Percentiles rank a stretch among this genome's conserved stretches.
These are phyloP conservation scores for Xanthoconium stramineum DNA, from an alignment of 768 basidiomycete genomes.

Conservation along the genomic window DNA sequence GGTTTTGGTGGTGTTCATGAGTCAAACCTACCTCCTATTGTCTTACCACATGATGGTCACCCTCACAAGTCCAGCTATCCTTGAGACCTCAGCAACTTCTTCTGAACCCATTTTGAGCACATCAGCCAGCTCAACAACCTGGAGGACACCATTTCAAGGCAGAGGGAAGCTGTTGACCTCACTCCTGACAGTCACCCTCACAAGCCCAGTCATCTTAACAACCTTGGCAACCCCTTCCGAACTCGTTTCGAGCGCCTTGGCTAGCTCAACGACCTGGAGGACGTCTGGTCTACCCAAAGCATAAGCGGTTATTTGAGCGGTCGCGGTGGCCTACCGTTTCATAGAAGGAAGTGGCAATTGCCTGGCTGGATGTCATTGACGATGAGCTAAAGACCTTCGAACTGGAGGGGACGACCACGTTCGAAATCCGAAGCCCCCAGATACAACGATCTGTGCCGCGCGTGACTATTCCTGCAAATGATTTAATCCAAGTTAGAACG, in stretches of 20 bases:
- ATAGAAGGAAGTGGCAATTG: conserved; percentile 47
- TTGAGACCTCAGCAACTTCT: too few species aligned
- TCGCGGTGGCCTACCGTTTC: conserved; percentile 32
- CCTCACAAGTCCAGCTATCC: too few species aligned
- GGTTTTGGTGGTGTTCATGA: conserved; percentile 39
- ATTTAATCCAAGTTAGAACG: background rate
- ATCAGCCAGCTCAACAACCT: too few species aligned
- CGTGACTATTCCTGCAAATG: conserved; percentile 57
- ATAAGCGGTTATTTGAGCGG: conserved; percentile 44
- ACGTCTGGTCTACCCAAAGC: conserved; percentile 45
- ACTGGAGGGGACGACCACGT: conserved; percentile 29
- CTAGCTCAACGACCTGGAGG: too few species aligned
- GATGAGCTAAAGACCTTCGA: conserved; percentile 43
- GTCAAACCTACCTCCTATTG: conserved; percentile 52
- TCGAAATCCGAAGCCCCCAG: conserved; percentile 57
- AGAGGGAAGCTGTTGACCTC: too few species aligned
- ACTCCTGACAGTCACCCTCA: too few species aligned
- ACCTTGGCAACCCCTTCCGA: too few species aligned
- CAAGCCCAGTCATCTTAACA: too few species aligned
- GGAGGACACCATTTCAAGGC: too few species aligned
- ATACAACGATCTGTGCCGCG: conserved; percentile 63
- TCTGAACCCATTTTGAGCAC: too few species aligned
- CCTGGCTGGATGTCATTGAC: conserved; percentile 54
- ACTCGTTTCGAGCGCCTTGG: too few species aligned
- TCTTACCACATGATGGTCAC: conserved; percentile 53